Evolutionary conservation across 495 filamentous ascomycete genomes (phyloP).

Genomic region (Aspergillus ellipticus): DNA sequence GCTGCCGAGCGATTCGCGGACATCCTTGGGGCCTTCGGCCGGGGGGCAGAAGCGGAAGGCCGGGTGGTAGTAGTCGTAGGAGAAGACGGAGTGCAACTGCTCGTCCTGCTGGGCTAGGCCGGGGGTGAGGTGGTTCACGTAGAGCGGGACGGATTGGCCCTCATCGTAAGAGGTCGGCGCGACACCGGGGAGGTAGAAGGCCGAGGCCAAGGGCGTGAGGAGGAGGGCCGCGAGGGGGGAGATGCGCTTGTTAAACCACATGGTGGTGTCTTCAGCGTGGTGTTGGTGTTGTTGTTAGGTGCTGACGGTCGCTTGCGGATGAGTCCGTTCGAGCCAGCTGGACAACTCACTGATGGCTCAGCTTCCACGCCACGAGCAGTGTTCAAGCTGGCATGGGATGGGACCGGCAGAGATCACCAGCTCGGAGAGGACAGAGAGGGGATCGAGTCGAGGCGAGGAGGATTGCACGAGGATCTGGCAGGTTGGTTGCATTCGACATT

Average conservation of each 20-base stretch:
- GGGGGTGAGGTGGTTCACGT: constrained; percentile 90
- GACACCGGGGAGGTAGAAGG: constrained; percentile 95
- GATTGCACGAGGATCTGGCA: too few relatives aligned
- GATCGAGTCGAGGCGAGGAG: background rate
- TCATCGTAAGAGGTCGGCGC: constrained; percentile 85
- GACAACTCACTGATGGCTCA: constrained; percentile 24
- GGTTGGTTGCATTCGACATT: background rate
- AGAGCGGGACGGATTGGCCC: constrained; percentile 75
- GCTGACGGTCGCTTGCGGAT: background rate
- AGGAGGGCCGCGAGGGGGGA: constrained; percentile 27
- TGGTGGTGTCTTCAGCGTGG: constrained; percentile 24
- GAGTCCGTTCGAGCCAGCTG: background rate
- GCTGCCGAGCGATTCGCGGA: constrained; percentile 87
- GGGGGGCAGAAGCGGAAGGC: constrained; percentile 85
- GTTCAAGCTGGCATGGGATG: constrained; percentile 13
- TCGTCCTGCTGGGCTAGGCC: constrained; percentile 69
- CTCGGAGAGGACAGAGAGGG: background rate
- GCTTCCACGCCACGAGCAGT: constrained; percentile 12
- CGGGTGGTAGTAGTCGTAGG: constrained; percentile 92
- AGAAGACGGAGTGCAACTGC: constrained; percentile 81
- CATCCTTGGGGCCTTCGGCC: constrained; percentile 64
- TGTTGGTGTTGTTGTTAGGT: constrained; percentile 21
- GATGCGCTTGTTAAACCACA: constrained; percentile 36
- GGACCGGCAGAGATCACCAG: background rate
- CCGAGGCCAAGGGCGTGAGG: constrained; percentile 52